Evolutionary conservation across 2,329 filamentous ascomycete species (phyloP), one percentile per base, ranked within the genome.

Genomic region (Beauveria medogensis): DNA sequence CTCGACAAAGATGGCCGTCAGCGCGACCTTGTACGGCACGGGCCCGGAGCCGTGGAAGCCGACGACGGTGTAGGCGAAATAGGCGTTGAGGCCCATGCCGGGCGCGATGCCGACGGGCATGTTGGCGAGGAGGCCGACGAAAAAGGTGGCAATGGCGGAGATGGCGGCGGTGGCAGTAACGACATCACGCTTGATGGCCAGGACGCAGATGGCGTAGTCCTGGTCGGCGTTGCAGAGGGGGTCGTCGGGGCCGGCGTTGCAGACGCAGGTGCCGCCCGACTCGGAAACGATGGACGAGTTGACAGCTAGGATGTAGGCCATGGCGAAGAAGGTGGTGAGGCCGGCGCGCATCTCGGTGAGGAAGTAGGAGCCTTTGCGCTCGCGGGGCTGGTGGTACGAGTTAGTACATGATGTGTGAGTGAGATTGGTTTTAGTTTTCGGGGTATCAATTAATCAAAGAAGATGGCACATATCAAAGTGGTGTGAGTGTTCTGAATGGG

Each of bases 1-100:
- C 73, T 96, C 91, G 16, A 94, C 87, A 70, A 96, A 95, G 65
- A 94, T 91, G 59, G 91, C 91, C 4, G 91, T 94, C 43, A 95
- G 76, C 40, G 91, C 91, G 47, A 92, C 81, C 58, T 82, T 73
- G 70, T 90, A 96, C 1, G 90, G 85, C 9, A 95, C 86, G 41
- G 81, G 78, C 2, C 90, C 90, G 24, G 79, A 82, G 48, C 91
- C 91, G 70, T 92, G 87, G 68, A 79, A 84, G 3, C 91, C 91
- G 61, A 95, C 91, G 37, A 77, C 75, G 18, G 85, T 89, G 70
- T 89, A 95, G 28, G 91, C 83, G 70, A 95, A 95, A 72, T 95
- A 95, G 20, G 91, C 91, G 69, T 96, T 96, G 60, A 95, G 73
- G 28, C 91, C 76, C 76, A 78, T 78, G 65, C 76, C 76, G 54